phyloP scores from a whole-genome alignment of 2,329 filamentous ascomycete species.

The Fusarium haematococcum region DNA sequence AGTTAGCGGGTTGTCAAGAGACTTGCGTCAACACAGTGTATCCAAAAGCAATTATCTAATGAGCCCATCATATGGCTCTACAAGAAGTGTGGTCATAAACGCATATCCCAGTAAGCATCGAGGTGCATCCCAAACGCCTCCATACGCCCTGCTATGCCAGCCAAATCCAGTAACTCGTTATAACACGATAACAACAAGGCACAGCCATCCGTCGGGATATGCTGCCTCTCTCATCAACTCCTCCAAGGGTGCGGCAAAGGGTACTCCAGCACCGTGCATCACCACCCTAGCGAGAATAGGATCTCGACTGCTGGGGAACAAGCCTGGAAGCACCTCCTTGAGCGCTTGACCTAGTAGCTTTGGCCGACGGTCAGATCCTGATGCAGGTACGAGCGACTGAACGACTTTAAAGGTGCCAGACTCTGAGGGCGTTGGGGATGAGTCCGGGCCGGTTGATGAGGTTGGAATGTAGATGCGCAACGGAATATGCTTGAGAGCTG shows the following conservation, averaged over 20 bases:
- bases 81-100: not conserved
- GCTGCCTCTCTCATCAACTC: slow-evolving; percentile 85
- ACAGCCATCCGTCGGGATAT: slow-evolving; percentile 94
- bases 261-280: slow-evolving; percentile 86
- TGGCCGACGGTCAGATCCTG: slow-evolving; percentile 50
- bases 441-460: slow-evolving; percentile 58
- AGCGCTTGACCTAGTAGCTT: slow-evolving; percentile 79
- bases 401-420: slow-evolving; percentile 75
- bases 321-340: slow-evolving; percentile 77
- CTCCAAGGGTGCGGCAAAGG: slow-evolving; percentile 82
- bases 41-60: slow-evolving; percentile 10
- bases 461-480: slow-evolving; percentile 87
- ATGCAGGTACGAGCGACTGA: slow-evolving; percentile 77
- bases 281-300: slow-evolving; percentile 86
- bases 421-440: slow-evolving; percentile 43
- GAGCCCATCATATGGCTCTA: not conserved
- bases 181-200: slow-evolving; percentile 82
- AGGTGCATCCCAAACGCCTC: slow-evolving; percentile 28
- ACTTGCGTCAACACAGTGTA: not conserved
- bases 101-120: slow-evolving; percentile 4
- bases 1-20: slow-evolving; percentile 1
- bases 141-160: slow-evolving; percentile 20
- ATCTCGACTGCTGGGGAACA: slow-evolving; percentile 90
- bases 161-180: slow-evolving; percentile 35
- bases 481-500: slow-evolving; percentile 84